These are phyloP conservation scores for Irpex rosettiformis DNA, from an alignment of 1,284 basidiomycete genomes.

Conservation along the genomic window DNA sequence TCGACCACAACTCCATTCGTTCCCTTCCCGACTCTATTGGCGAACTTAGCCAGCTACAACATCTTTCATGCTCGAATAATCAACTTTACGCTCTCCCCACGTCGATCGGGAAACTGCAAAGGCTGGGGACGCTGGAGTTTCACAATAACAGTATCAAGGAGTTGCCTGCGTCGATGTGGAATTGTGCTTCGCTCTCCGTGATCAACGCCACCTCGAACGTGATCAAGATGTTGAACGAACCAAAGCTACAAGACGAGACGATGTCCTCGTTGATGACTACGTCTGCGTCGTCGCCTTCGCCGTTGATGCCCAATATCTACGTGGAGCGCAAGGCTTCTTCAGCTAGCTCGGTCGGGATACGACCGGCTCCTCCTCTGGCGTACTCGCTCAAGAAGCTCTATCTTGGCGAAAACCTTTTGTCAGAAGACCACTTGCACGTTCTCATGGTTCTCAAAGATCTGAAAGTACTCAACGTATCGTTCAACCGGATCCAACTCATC, in stretches of 20 bases:
- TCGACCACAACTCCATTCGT: slow-evolving; percentile 89
- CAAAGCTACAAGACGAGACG: slow-evolving; percentile 28
- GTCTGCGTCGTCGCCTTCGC: slow-evolving; percentile 3
- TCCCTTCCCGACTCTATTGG: slow-evolving; percentile 82
- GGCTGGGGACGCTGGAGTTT: slow-evolving; percentile 77
- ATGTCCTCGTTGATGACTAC: slow-evolving; percentile 6
- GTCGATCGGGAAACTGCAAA: slow-evolving; percentile 75
- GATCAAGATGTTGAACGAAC: slow-evolving; percentile 71
- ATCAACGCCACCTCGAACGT: slow-evolving; percentile 93
- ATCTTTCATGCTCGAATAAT: slow-evolving; percentile 89
- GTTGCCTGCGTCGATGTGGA: slow-evolving; percentile 81
- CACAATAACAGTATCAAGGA: slow-evolving; percentile 91
- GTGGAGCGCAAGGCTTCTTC: slow-evolving; percentile 45
- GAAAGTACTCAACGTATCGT: slow-evolving; percentile 87
- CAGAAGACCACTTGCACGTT: slow-evolving; percentile 78
- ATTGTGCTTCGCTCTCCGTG: slow-evolving; percentile 69
- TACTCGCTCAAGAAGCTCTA: slow-evolving; percentile 76
- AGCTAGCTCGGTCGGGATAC: slow-evolving; percentile 27
- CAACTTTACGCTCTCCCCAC: slow-evolving; percentile 76
- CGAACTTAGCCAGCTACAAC: slow-evolving; percentile 66
- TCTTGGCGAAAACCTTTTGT: slow-evolving; percentile 87
- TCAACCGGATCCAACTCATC: slow-evolving; percentile 94
- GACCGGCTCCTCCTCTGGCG: slow-evolving; percentile 58
- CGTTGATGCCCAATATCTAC: slow-evolving; percentile 7
- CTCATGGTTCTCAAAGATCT: slow-evolving; percentile 77